A percentile compares a stretch with the other conserved stretches of the same genome.
These are phyloP conservation scores for Amoebophrya sp. DNA, from an alignment of 169 alveolate genomes.

Conservation along the genomic window DNA sequence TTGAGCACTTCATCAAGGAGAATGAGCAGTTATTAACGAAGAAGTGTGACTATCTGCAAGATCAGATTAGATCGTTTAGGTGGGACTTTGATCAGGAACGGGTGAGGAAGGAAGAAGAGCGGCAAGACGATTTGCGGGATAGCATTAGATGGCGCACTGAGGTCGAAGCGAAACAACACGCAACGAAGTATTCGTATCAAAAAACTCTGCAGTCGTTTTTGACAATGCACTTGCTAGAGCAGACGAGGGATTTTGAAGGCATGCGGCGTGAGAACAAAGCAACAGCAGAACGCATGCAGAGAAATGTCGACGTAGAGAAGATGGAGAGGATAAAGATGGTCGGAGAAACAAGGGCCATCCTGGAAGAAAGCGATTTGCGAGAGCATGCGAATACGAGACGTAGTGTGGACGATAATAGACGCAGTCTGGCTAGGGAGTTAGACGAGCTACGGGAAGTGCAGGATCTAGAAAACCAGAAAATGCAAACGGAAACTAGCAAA, in stretches of 20 bases:
- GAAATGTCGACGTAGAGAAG: neutral
- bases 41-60: conserved; percentile 21
- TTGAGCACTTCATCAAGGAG: neutral
- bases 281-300: neutral
- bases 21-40: neutral
- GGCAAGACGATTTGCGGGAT: neutral
- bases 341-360: neutral
- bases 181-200: neutral
- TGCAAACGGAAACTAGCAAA: neutral
- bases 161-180: neutral
- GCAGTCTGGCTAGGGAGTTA: neutral
- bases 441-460: neutral
- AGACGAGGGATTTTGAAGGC: neutral
- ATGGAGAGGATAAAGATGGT: neutral
- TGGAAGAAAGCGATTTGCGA: neutral
- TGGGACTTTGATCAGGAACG: neutral
- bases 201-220: neutral
- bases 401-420: neutral
- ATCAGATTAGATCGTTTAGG: neutral
- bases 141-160: neutral
- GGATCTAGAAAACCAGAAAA: neutral
- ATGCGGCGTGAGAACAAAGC: neutral
- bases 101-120: neutral
- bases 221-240: neutral
- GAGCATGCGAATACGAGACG: neutral